These are phyloP conservation scores for Neofusicoccum parvum DNA, from an alignment of 2,329 filamentous ascomycete genomes.

Conservation along the genomic window DNA sequence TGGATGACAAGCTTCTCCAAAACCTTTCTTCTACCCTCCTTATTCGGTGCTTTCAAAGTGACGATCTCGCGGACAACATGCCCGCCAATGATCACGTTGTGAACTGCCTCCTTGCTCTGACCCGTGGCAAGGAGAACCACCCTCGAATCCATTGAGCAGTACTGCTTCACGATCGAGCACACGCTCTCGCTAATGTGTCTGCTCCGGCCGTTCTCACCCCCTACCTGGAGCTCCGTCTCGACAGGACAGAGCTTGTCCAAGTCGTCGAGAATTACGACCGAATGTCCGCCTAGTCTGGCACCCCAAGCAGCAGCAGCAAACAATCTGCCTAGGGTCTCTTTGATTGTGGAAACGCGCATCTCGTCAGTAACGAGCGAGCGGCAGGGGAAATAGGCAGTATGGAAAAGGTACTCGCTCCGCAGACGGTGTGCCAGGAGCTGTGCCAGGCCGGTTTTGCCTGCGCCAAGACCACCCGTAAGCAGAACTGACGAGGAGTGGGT, in stretches of 20 bases:
- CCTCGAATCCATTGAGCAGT: conserved; percentile 75
- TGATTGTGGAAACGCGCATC: conserved; percentile 84
- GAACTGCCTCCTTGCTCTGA: conserved; percentile 88
- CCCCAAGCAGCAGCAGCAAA: conserved; percentile 94
- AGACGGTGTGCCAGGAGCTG: conserved; percentile 75
- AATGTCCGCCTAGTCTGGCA: conserved; percentile 78
- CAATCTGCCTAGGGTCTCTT: conserved; percentile 79
- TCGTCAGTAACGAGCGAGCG: conserved; percentile 88
- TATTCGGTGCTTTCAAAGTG: conserved; percentile 85
- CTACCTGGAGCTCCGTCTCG: conserved; percentile 92
- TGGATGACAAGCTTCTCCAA: conserved; percentile 70
- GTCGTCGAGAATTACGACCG: conserved; percentile 88
- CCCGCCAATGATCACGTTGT: conserved; percentile 86
- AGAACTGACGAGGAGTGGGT: conserved; percentile 86
- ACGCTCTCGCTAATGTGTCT: conserved; percentile 90
- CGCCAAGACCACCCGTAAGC: conserved; percentile 83
- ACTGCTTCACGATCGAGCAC: conserved; percentile 78
- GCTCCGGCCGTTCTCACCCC: conserved; percentile 89
- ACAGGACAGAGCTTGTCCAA: conserved; percentile 89
- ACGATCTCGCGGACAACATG: conserved; percentile 93
- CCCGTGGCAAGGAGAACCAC: conserved; percentile 89
- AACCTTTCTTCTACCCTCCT: conserved; percentile 81
- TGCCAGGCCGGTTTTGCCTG: conserved; percentile 83
- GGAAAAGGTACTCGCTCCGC: conserved; percentile 72
- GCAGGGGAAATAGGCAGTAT: conserved; percentile 84